Percentiles rank a stretch among this genome's conserved stretches.
Conservation (phyloP, 169 alveolate species). For the Plasmodium reichenowi region DNA sequence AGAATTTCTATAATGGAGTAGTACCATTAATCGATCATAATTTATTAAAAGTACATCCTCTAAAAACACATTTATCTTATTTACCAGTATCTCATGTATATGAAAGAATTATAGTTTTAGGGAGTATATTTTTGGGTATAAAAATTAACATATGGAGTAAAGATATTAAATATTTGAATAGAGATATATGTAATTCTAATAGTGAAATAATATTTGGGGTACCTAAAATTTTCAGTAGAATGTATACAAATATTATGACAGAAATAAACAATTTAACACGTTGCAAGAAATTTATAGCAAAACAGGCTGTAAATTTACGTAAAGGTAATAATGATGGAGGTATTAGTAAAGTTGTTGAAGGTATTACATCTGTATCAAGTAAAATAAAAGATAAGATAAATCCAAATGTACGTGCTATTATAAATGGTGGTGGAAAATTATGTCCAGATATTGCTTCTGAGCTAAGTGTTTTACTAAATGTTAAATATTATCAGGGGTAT, state of each 20-base stretch:
- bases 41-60: neutral
- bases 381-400: constrained; percentile 30
- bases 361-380: constrained; percentile 17
- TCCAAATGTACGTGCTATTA: neutral
- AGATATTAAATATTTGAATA: constrained; percentile 2
- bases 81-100: constrained; percentile 96
- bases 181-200: neutral
- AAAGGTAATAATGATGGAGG: neutral
- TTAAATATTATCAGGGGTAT: constrained; percentile 37
- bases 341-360: constrained; percentile 1
- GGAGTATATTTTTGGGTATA: constrained; percentile 9
- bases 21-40: neutral
- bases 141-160: constrained; percentile 33
- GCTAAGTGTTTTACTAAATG: constrained; percentile 17
- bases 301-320: neutral
- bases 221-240: constrained; percentile 39
- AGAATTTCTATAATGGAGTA: constrained; percentile 36
- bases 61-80: constrained; percentile 88
- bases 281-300: constrained; percentile 11
- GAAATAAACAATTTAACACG: constrained; percentile 32
- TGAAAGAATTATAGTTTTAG: constrained; percentile 88
- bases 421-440: constrained; percentile 66
- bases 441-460: constrained; percentile 18
- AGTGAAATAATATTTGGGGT: constrained; percentile 33
- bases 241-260: constrained; percentile 15